Percentiles rank a stretch among this genome's conserved stretches.
Conservation (phyloP, 805 yeast species). For the Barnettozyma pratensis region DNA sequence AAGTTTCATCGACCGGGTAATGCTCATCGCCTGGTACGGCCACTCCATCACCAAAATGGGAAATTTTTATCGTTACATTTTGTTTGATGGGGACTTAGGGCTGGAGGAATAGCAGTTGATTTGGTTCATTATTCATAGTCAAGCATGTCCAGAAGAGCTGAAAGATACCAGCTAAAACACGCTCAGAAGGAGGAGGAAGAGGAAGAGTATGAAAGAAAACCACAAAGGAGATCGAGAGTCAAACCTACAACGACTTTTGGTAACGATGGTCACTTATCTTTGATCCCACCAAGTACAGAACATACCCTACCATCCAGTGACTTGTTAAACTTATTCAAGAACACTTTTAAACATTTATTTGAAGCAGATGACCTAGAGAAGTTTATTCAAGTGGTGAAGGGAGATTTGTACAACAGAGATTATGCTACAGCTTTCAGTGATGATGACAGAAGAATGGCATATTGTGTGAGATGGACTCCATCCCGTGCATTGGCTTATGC, state of each 20-base stretch:
- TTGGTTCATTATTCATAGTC: not conserved
- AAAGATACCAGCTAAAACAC: conserved; percentile 15
- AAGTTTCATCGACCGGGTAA: conserved; percentile 3
- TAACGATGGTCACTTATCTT: conserved; percentile 4
- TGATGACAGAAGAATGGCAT: conserved; percentile 64
- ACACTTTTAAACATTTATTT: conserved; percentile 18
- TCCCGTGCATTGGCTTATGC: conserved; percentile 73
- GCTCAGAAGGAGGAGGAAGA: conserved; percentile 3
- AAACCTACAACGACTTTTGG: not conserved
- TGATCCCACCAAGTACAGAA: conserved; percentile 16
- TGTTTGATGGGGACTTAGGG: not conserved
- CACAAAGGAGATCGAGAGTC: not conserved
- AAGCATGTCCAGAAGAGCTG: conserved; percentile 21
- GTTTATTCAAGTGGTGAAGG: conserved; percentile 64
- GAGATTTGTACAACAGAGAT: conserved; percentile 63
- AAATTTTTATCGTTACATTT: not conserved
- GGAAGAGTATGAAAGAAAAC: not conserved
- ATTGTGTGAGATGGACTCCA: conserved; percentile 83
- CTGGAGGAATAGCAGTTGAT: not conserved
- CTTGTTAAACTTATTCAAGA: conserved; percentile 17
- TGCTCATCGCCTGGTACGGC: conserved; percentile 8
- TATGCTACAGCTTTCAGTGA: conserved; percentile 64
- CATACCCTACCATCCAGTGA: conserved; percentile 21
- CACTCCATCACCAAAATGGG: not conserved
- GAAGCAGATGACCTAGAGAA: conserved; percentile 24